Evolutionary conservation across 352 stramenopile genomes (phyloP).

Genomic region (Pythium rishiriense): DNA sequence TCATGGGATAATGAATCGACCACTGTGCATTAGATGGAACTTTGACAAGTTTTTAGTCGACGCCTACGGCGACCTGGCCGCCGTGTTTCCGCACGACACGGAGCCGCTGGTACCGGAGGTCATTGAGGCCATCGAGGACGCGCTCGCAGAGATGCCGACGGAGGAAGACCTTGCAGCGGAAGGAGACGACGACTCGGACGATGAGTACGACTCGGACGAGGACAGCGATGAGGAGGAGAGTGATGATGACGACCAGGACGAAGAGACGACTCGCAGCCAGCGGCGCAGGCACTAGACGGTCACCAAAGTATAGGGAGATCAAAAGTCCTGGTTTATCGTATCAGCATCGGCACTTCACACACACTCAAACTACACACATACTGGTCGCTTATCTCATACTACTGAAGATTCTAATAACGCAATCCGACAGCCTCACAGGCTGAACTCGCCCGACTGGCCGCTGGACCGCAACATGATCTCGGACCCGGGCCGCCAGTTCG

Average conservation of each 20-base stretch:
- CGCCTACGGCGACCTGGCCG: slow-evolving; percentile 51
- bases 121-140: slow-evolving; percentile 62
- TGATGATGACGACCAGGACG: slow-evolving; percentile 3
- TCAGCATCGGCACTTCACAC: background rate
- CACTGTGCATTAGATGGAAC: slow-evolving; percentile 64
- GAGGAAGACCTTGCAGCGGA: slow-evolving; percentile 13
- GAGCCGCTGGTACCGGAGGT: slow-evolving; percentile 63
- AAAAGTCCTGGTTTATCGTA: background rate
- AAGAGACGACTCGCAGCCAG: background rate
- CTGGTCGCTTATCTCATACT: too few relatives aligned
- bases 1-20: too few relatives aligned
- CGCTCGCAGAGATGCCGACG: slow-evolving; percentile 46
- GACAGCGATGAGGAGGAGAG: slow-evolving; percentile 1
- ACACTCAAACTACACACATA: background rate
- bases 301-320: background rate
- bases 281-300: background rate
- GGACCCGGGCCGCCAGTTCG: slow-evolving; percentile 3
- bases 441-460: slow-evolving; percentile 12
- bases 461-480: slow-evolving; percentile 6
- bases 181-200: slow-evolving; percentile 7
- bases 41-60: slow-evolving; percentile 86
- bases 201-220: background rate
- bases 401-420: background rate
- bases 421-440: slow-evolving; percentile 1
- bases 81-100: slow-evolving; percentile 75